Evolutionary conservation across 1,139 yeast genomes (phyloP).

Genomic region (Barnettozyma hawaiiensis): DNA sequence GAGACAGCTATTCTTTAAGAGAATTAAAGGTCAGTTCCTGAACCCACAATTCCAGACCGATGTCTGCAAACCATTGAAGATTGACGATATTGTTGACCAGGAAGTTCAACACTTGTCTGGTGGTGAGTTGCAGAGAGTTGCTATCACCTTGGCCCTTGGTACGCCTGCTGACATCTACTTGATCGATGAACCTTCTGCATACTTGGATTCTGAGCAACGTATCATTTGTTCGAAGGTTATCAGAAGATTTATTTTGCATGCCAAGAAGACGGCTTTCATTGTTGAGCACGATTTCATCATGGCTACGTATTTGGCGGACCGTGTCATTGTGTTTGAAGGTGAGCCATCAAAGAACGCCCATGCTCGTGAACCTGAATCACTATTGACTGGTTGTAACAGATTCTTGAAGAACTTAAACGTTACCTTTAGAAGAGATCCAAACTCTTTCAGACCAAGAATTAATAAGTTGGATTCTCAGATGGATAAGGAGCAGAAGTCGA

Average conservation of each 20-base stretch:
- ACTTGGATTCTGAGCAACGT: slow-evolving; percentile 99
- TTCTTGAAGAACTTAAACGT: slow-evolving; percentile 96
- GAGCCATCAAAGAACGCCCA: slow-evolving; percentile 75
- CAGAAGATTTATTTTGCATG: slow-evolving; percentile 90
- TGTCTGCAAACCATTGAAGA: slow-evolving; percentile 90
- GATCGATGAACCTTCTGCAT: slow-evolving; percentile 98
- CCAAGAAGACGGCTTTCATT: slow-evolving; percentile 94
- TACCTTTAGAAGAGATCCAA: slow-evolving; percentile 98
- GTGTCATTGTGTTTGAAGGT: slow-evolving; percentile 98
- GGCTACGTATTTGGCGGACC: slow-evolving; percentile 98
- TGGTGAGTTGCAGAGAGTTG: slow-evolving; percentile 99
- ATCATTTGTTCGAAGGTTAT: slow-evolving; percentile 97
- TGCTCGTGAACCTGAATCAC: slow-evolving; percentile 86
- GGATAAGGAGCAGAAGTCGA: slow-evolving; percentile 92
- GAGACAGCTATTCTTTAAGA: slow-evolving; percentile 93
- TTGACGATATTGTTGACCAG: slow-evolving; percentile 92
- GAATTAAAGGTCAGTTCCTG: slow-evolving; percentile 88
- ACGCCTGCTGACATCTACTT: slow-evolving; percentile 91
- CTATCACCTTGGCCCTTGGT: slow-evolving; percentile 92
- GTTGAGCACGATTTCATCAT: slow-evolving; percentile 99
- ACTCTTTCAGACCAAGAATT: slow-evolving; percentile 96
- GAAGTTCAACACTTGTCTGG: slow-evolving; percentile 97
- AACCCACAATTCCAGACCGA: slow-evolving; percentile 98
- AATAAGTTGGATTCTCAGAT: slow-evolving; percentile 95
- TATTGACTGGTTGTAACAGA: slow-evolving; percentile 93